These are phyloP conservation scores for Acer yangbiense DNA, from an alignment of 345 rosid species.

Conservation along the genomic window DNA sequence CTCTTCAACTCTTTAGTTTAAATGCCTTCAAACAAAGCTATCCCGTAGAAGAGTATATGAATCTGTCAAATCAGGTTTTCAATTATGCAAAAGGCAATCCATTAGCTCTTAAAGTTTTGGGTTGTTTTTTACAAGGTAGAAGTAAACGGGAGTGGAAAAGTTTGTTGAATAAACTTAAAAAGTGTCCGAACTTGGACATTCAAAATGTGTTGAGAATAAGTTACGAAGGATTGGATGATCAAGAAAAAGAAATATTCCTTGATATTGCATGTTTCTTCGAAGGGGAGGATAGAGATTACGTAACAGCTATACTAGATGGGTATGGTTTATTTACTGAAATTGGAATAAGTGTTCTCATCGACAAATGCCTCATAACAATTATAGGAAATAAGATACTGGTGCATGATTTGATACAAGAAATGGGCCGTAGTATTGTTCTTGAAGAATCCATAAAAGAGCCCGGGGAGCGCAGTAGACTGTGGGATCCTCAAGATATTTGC, in stretches of 20 bases:
- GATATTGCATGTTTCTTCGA: slow-evolving; percentile 5
- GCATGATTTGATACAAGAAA: slow-evolving; percentile 14
- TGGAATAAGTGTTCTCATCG: slow-evolving; percentile 1
- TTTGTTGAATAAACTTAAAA: background rate
- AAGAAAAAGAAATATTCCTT: background rate
- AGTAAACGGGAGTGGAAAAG: background rate
- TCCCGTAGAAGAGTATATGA: background rate
- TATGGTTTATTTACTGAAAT: background rate
- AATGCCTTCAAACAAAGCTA: background rate
- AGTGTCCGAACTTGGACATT: background rate
- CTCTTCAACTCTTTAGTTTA: slow-evolving; percentile 4
- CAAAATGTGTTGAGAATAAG: background rate
- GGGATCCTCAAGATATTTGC: slow-evolving; percentile 11
- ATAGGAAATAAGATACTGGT: background rate
- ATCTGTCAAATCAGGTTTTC: background rate
- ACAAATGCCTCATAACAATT: background rate
- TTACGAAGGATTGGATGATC: background rate
- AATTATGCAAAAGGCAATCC: background rate
- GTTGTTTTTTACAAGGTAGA: background rate
- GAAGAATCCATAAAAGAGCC: slow-evolving; percentile 15
- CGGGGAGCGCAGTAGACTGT: slow-evolving; percentile 1
- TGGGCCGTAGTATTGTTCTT: slow-evolving; percentile 10
- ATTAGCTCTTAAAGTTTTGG: background rate
- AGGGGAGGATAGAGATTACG: background rate
- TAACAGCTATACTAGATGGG: background rate